These are phyloP conservation scores for Cymbopogon citratus DNA, from an alignment of 176 grass and related monocot genomes.

Conservation along the genomic window DNA sequence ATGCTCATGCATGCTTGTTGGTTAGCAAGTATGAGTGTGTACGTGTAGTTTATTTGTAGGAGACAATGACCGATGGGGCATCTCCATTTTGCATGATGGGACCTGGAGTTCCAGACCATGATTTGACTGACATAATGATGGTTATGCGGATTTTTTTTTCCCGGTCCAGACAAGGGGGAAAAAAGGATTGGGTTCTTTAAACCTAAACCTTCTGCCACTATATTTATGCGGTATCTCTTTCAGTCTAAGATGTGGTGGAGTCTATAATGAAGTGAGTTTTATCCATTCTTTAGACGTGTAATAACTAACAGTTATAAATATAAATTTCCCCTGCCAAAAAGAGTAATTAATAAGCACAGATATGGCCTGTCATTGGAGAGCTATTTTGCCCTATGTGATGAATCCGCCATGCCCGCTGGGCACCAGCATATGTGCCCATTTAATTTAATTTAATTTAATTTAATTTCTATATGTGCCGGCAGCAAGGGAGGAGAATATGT, in stretches of 20 bases:
- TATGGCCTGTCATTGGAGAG: neutral
- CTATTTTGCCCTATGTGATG: neutral
- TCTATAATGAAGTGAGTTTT: neutral
- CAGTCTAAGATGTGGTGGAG: neutral
- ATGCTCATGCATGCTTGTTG: slow-evolving; percentile 20
- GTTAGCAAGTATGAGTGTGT: neutral
- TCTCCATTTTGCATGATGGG: neutral
- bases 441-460: too few species aligned
- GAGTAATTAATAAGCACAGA: neutral
- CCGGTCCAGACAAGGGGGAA: neutral
- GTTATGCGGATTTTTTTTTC: neutral
- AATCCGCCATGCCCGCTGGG: neutral
- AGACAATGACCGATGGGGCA: too few species aligned
- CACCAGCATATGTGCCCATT: neutral
- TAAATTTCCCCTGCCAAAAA: neutral
- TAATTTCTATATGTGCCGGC: neutral
- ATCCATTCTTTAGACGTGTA: neutral
- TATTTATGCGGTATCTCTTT: neutral
- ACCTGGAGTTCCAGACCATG: neutral
- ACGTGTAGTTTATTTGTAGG: neutral
- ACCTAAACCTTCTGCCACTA: neutral
- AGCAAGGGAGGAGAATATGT: neutral
- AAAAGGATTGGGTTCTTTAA: too few species aligned
- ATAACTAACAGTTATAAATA: neutral
- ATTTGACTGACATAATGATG: slow-evolving; percentile 15